A percentile compares a stretch with the other conserved stretches of the same genome.
These are phyloP conservation scores for Barnettozyma wickerhamii DNA, from an alignment of 805 yeast genomes.

Conservation along the genomic window DNA sequence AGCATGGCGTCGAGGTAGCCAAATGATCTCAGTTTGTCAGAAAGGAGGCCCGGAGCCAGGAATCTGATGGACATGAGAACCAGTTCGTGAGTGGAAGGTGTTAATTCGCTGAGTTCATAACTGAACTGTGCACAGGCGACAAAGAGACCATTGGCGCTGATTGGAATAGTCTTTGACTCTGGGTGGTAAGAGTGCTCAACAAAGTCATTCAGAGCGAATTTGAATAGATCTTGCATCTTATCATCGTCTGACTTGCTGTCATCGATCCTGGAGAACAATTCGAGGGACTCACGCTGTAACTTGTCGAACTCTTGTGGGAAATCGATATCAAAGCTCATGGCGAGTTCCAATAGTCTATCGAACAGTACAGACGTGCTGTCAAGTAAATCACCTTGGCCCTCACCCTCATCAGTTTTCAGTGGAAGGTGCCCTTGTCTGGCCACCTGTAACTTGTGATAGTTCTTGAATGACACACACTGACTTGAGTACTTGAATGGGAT, in stretches of 20 bases:
- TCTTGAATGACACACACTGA: conserved; percentile 28
- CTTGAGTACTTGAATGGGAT: conserved; percentile 29
- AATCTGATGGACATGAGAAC: conserved; percentile 39
- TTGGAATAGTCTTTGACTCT: conserved; percentile 27
- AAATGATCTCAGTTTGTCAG: conserved; percentile 18
- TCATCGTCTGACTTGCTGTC: conserved; percentile 28
- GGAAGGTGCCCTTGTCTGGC: conserved; percentile 12
- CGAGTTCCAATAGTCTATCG: conserved; percentile 43
- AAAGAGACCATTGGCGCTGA: conserved; percentile 31
- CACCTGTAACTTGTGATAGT: conserved; percentile 19
- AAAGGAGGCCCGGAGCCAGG: conserved; percentile 35
- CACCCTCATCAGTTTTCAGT: background rate
- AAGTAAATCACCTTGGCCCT: conserved; percentile 20
- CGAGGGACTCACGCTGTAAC: conserved; percentile 32
- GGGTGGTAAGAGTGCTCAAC: conserved; percentile 26
- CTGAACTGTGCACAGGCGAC: conserved; percentile 24
- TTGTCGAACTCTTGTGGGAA: conserved; percentile 36
- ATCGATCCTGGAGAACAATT: conserved; percentile 37
- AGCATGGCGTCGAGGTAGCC: conserved; percentile 27
- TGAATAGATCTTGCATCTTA: conserved; percentile 32
- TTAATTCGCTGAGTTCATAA: conserved; percentile 9
- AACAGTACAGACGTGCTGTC: conserved; percentile 30
- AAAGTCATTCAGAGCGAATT: conserved; percentile 33
- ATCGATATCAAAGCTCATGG: conserved; percentile 64
- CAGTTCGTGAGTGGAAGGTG: conserved; percentile 24